Evolutionary conservation across 306 rosid species (phyloP).

Genomic region (Gastrolobium villosum): DNA sequence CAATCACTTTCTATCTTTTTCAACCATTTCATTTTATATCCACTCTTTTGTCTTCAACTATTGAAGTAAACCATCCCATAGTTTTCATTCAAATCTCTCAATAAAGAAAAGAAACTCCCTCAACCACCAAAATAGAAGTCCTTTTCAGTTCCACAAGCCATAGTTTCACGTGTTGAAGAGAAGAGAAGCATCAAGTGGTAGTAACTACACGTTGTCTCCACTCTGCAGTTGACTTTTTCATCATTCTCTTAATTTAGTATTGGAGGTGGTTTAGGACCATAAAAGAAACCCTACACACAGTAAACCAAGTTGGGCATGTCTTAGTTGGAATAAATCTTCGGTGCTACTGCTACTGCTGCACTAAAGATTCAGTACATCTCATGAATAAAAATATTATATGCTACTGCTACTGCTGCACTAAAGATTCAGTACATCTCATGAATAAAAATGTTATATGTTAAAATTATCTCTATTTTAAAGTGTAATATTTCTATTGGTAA

Average conservation of each 20-base stretch:
- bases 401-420: no score
- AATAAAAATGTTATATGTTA: no score
- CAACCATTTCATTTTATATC: constrained; percentile 30
- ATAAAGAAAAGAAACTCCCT: constrained; percentile 16
- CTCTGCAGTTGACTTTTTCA: constrained; percentile 50
- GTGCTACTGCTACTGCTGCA: no score
- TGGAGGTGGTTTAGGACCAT: constrained; percentile 38
- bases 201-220: neutral
- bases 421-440: no score
- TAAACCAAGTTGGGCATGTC: no score
- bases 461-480: no score
- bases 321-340: no score
- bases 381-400: no score
- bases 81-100: constrained; percentile 40
- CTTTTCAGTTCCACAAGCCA: neutral
- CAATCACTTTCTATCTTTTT: constrained; percentile 38
- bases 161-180: constrained; percentile 32
- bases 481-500: no score
- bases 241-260: neutral
- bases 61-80: constrained; percentile 38
- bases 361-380: no score
- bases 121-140: constrained; percentile 28
- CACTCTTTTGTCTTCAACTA: constrained; percentile 24
- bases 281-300: no score
- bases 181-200: constrained; percentile 47